Base-by-base conservation (phyloP, 1,284 basidiomycete species). In the Ganoderma multipileum region DNA sequence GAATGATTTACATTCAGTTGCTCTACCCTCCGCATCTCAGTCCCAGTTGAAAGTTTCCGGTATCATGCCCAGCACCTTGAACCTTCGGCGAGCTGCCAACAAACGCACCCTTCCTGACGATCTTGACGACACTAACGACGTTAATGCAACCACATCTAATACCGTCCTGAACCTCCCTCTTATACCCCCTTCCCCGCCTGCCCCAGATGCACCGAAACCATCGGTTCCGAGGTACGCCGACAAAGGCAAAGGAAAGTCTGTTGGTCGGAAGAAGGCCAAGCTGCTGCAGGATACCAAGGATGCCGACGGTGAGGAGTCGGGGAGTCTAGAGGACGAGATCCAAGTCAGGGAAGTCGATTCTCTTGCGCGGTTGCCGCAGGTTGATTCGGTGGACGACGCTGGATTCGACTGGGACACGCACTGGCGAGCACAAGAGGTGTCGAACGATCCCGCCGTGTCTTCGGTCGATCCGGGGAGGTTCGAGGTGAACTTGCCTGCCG, bases 181-280 rank as follows among this genome's bases (percentile, higher is more conserved):
- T n/a, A 72, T 79, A 18, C 90, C 90, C 14, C 91, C 91, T 14
- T 91, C 91, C n/a, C 91, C 91, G 20, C 88, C 89, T 33, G 84
- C 84, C 59, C 76, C 79, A 62, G 79, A 76, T 63, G 69, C 76
- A 67, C 78, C 78, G 47, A 68, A 74, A 65, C 69, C 69, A 0
- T 64, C 66, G 52, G 65, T 60, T 8, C 72, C 75, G 74, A 76
- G 71, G 68, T 76, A 79, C 39, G 60, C 70, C 73, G 77, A 74
- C 30, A 88, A 85, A 73, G 79, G 77, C 30, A 86, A 84, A 68
- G 68, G 68, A n/a, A 79, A 75, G 64, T 74, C 75, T 4, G 72
- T 62, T 14, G 72, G 80, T 63, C 81, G 82, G 68, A 87, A 86
- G 77, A 85, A 81, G 71, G 75, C 78, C 26, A 83, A 82, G 71